phyloP scores from a whole-genome alignment of 768 basidiomycete genomes.

The Calocybe gangraenosa region DNA sequence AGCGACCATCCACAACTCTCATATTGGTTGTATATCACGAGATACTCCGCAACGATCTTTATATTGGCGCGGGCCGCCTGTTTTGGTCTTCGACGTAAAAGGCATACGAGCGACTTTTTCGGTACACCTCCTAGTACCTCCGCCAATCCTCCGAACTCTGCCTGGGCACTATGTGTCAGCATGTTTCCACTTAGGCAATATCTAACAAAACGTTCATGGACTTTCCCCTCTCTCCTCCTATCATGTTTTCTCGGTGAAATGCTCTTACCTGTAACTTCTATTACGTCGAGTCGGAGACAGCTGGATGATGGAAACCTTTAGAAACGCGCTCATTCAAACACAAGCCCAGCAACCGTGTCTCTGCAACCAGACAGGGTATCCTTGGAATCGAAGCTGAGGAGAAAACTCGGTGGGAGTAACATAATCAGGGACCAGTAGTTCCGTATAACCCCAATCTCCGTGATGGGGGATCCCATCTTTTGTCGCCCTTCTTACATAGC shows the following conservation, averaged over 20 bases:
- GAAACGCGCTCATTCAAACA: not conserved
- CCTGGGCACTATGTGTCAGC: not conserved
- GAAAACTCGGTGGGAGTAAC: constrained; percentile 15
- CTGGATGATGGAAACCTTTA: too few species aligned
- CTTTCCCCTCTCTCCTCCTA: not conserved
- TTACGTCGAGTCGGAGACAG: too few species aligned
- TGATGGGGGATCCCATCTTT: constrained; percentile 5
- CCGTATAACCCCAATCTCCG: constrained; percentile 9
- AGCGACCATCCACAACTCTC: too few species aligned
- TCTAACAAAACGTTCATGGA: not conserved
- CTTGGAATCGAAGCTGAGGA: constrained; percentile 5
- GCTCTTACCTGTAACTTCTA: not conserved
- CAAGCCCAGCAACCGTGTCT: not conserved
- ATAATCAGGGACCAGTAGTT: constrained; percentile 3
- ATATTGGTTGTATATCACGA: too few species aligned
- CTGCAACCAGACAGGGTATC: not conserved
- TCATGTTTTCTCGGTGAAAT: constrained; percentile 12
- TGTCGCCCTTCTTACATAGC: too few species aligned
- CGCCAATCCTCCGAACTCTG: not conserved
- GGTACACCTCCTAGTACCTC: too few species aligned
- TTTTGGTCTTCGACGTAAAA: too few species aligned
- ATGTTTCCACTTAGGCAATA: not conserved
- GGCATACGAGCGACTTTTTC: too few species aligned
- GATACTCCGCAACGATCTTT: not conserved
- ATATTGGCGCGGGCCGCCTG: too few species aligned